phyloP scores from a whole-genome alignment of 257 asterid species.

The Fraxinus pennsylvanica region DNA sequence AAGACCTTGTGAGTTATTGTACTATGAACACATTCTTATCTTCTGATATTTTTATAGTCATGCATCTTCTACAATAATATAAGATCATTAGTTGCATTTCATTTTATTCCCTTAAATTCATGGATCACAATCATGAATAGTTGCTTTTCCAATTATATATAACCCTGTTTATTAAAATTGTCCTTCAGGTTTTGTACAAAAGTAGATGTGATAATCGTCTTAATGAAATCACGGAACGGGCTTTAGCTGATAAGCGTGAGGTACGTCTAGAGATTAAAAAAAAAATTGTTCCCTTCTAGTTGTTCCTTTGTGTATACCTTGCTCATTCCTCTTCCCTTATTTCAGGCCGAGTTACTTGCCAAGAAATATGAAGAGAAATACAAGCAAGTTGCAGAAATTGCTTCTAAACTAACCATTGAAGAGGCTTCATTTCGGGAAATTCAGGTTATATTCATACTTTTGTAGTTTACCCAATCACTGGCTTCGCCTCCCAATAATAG shows the following conservation, averaged over 20 bases:
- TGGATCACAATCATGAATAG: background rate
- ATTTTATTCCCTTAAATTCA: background rate
- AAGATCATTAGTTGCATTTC: slow-evolving; percentile 8
- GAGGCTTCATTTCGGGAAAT: slow-evolving; percentile 92
- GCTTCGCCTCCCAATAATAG: background rate
- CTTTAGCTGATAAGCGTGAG: slow-evolving; percentile 90
- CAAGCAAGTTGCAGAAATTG: slow-evolving; percentile 91
- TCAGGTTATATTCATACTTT: slow-evolving; percentile 49
- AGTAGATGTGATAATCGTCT: slow-evolving; percentile 98
- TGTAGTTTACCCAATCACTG: background rate
- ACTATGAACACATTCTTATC: slow-evolving; percentile 12
- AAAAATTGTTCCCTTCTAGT: background rate
- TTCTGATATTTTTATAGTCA: slow-evolving; percentile 18
- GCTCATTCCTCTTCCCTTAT: slow-evolving; percentile 12
- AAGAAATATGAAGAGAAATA: slow-evolving; percentile 95
- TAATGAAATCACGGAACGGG: slow-evolving; percentile 96
- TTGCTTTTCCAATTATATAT: slow-evolving; percentile 11
- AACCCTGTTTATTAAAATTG: slow-evolving; percentile 27
- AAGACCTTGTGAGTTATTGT: slow-evolving; percentile 83
- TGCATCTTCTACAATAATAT: slow-evolving; percentile 8
- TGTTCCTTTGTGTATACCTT: slow-evolving; percentile 12
- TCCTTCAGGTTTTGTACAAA: slow-evolving; percentile 80
- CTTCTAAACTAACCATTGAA: slow-evolving; percentile 88
- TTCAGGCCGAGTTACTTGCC: slow-evolving; percentile 81
- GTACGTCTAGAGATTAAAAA: slow-evolving; percentile 38